Evolutionary conservation across 2,329 filamentous ascomycete species (phyloP).

Genomic region (Epichloe brachyelytri): DNA sequence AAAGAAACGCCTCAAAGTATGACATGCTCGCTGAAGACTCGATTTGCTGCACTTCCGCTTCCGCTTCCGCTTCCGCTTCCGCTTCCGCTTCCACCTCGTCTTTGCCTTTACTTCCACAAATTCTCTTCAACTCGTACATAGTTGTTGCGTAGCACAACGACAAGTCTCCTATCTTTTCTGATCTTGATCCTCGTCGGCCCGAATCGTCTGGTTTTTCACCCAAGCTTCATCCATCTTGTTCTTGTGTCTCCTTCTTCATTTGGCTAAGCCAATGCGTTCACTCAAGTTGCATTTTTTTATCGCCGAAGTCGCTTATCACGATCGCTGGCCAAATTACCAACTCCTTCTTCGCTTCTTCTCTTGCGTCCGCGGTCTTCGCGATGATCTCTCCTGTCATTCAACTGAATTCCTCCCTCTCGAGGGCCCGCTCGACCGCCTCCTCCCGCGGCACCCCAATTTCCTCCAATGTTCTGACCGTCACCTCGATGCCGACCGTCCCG

Average conservation of each 20-base stretch:
- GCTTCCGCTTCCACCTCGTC: background rate
- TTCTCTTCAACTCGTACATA: constrained; percentile 1
- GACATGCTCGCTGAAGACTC: background rate
- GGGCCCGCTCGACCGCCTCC: constrained; percentile 18
- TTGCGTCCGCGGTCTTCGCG: constrained; percentile 25
- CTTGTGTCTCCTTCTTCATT: background rate
- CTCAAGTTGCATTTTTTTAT: constrained; percentile 17
- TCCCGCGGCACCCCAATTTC: constrained; percentile 9
- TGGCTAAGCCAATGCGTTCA: background rate
- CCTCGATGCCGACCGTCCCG: constrained; percentile 21
- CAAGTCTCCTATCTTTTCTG: background rate
- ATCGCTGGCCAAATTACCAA: constrained; percentile 25
- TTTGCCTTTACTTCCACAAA: background rate
- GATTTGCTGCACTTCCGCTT: background rate
- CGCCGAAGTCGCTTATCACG: constrained; percentile 43
- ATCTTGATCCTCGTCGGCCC: background rate
- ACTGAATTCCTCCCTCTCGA: constrained; percentile 18
- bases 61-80: background rate
- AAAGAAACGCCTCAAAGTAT: background rate
- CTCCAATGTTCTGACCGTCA: constrained; percentile 12
- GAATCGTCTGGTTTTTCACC: background rate
- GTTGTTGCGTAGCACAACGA: background rate
- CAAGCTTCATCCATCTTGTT: background rate
- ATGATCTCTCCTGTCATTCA: constrained; percentile 20
- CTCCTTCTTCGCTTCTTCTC: constrained; percentile 35